phyloP scores from a whole-genome alignment of 2,329 filamentous ascomycete species.

The Venturia asperata region DNA sequence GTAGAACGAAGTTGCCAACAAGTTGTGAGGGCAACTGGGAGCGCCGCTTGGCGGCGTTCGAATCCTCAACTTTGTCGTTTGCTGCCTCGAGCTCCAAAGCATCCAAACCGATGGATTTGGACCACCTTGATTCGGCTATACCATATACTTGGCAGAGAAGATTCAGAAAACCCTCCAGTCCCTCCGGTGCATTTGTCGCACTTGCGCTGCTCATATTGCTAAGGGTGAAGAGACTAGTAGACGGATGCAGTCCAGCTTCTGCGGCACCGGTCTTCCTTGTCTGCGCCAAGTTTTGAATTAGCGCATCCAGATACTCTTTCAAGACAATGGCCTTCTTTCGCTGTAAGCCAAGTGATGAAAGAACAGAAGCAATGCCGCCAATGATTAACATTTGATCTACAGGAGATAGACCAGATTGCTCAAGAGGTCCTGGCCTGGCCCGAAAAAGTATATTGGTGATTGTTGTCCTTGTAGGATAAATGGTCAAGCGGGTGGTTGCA shows the following conservation, averaged over 20 bases:
- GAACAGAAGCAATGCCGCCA: slow-evolving; percentile 78
- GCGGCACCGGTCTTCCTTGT: slow-evolving; percentile 87
- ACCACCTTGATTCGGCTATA: slow-evolving; percentile 30
- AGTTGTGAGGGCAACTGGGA: slow-evolving; percentile 43
- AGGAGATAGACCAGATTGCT: slow-evolving; percentile 55
- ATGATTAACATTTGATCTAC: slow-evolving; percentile 73
- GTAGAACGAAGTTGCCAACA: slow-evolving; percentile 45
- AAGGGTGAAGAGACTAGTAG: slow-evolving; percentile 72
- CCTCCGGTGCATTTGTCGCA: slow-evolving; percentile 51
- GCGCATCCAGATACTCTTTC: slow-evolving; percentile 72
- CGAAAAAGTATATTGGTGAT: slow-evolving; percentile 61
- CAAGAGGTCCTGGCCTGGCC: slow-evolving; percentile 58
- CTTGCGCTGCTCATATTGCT: slow-evolving; percentile 65
- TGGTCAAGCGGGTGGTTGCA: slow-evolving; percentile 32
- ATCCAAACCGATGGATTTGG: slow-evolving; percentile 16
- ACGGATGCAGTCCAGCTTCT: slow-evolving; percentile 93
- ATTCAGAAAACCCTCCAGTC: slow-evolving; percentile 36
- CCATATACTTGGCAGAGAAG: slow-evolving; percentile 38
- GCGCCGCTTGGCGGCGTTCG: slow-evolving; percentile 28
- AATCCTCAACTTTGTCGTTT: slow-evolving; percentile 37
- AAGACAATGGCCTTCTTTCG: slow-evolving; percentile 89
- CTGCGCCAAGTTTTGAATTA: slow-evolving; percentile 80
- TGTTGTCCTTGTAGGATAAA: slow-evolving; percentile 45
- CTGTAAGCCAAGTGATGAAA: slow-evolving; percentile 70
- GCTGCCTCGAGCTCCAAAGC: slow-evolving; percentile 11